A percentile compares a stretch with the other conserved stretches of the same genome.
Conservation (phyloP, 257 asterid species). For the Dorcoceras hygrometricum region DNA sequence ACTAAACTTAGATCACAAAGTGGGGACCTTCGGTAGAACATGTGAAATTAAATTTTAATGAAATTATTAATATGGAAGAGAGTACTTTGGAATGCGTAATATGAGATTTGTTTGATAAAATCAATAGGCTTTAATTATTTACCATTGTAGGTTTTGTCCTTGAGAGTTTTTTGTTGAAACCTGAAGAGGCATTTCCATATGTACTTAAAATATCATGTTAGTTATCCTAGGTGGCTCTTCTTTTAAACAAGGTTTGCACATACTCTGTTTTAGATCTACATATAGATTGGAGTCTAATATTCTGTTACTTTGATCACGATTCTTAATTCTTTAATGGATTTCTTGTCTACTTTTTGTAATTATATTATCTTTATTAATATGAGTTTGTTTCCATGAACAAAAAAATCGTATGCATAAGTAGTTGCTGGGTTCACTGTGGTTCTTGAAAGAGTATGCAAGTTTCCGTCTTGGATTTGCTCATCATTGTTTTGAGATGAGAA, state of each 20-base stretch:
- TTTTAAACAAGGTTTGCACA: too few species aligned
- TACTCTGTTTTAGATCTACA: too few species aligned
- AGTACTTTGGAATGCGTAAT: background rate
- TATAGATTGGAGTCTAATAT: too few species aligned
- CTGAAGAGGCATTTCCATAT: background rate
- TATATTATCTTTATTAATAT: too few species aligned
- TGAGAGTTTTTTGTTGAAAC: too few species aligned
- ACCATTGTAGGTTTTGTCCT: background rate
- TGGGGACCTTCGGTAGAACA: background rate
- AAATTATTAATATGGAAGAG: background rate
- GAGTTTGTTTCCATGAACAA: too few species aligned
- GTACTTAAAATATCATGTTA: background rate
- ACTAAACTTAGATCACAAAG: too few species aligned
- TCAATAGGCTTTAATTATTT: background rate
- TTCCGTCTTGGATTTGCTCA: conserved; percentile 1
- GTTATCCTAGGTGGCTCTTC: background rate
- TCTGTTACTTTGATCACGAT: too few species aligned
- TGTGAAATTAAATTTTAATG: background rate
- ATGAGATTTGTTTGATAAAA: background rate
- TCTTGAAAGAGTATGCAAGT: background rate
- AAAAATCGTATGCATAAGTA: background rate
- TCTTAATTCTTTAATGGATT: too few species aligned
- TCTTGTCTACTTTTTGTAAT: too few species aligned
- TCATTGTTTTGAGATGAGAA: background rate
- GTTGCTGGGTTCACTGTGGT: background rate